Conservation (phyloP, 495 filamentous ascomycete species). For the Lentithecium fluviatile region DNA sequence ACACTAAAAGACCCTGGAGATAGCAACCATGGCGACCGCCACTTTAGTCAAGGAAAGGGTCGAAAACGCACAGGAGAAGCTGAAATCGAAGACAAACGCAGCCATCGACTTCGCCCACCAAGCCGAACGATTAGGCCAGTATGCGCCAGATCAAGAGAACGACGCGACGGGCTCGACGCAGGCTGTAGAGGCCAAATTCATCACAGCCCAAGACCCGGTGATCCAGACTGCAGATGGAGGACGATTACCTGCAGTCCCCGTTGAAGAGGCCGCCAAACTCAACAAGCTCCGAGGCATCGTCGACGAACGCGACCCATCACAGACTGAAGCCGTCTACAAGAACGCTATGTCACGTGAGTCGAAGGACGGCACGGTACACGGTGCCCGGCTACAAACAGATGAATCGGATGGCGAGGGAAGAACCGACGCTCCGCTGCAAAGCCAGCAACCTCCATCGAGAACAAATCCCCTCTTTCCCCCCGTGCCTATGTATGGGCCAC, state of each 20-base stretch:
- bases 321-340: constrained; percentile 21
- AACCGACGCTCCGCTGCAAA: constrained; percentile 42
- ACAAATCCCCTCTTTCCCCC: constrained; percentile 88
- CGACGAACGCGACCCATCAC: constrained; percentile 35
- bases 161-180: constrained; percentile 44
- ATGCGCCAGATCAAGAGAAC: constrained; percentile 37
- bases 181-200: constrained; percentile 64
- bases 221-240: constrained; percentile 64
- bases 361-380: constrained; percentile 40
- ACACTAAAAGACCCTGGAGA: constrained; percentile 1
- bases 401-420: constrained; percentile 23
- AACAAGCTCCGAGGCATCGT: constrained; percentile 60
- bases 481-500: constrained; percentile 77
- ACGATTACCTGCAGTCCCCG: constrained; percentile 62
- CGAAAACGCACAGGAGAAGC: constrained; percentile 18
- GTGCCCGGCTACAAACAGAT: constrained; percentile 19
- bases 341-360: constrained; percentile 17
- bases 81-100: constrained; percentile 33
- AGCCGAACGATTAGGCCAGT: constrained; percentile 55
- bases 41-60: constrained; percentile 13
- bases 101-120: constrained; percentile 53
- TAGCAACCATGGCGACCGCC: constrained; percentile 24
- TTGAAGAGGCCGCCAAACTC: constrained; percentile 64
- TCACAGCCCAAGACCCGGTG: constrained; percentile 70
- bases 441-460: constrained; percentile 54